Evolutionary conservation across 2,329 filamentous ascomycete genomes (phyloP).

Genomic region (Epicoccum sorghinum): DNA sequence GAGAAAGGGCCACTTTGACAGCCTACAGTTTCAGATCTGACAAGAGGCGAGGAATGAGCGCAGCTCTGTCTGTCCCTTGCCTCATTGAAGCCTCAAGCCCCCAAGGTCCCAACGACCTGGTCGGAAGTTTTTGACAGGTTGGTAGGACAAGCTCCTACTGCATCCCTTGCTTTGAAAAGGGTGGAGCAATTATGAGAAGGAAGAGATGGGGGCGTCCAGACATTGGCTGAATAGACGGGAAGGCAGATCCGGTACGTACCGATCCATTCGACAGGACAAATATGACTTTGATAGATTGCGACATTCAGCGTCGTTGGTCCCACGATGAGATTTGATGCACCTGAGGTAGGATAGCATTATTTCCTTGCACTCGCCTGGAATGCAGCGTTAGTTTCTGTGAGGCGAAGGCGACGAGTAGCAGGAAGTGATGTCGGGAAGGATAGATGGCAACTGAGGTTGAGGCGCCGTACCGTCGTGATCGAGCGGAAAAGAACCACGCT

Average conservation of each 20-base stretch:
- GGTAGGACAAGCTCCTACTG: slow-evolving; percentile 35
- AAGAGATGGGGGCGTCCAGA: slow-evolving; percentile 10
- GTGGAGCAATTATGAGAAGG: slow-evolving; percentile 12
- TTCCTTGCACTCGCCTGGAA: slow-evolving; percentile 85
- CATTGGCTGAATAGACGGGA: slow-evolving; percentile 20
- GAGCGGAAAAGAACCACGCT: slow-evolving; percentile 93
- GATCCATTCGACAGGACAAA: slow-evolving; percentile 90
- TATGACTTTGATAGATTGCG: slow-evolving; percentile 87
- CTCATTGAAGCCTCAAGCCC: slow-evolving; percentile 16
- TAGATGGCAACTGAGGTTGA: slow-evolving; percentile 53
- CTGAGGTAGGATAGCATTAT: slow-evolving; percentile 84
- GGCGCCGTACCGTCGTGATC: slow-evolving; percentile 77
- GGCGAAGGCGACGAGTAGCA: not conserved
- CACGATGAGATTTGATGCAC: slow-evolving; percentile 83
- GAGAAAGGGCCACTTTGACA: slow-evolving; percentile 29
- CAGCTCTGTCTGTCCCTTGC: slow-evolving; percentile 33
- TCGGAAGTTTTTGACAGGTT: slow-evolving; percentile 38
- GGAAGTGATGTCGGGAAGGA: slow-evolving; percentile 1
- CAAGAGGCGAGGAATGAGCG: slow-evolving; percentile 30
- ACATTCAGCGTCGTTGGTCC: slow-evolving; percentile 86
- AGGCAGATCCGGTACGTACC: slow-evolving; percentile 61
- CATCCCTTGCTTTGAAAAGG: slow-evolving; percentile 26
- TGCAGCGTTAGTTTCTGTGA: slow-evolving; percentile 25
- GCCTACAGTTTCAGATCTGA: slow-evolving; percentile 36
- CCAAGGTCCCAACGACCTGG: slow-evolving; percentile 34